Base-by-base conservation (phyloP, 495 filamentous ascomycete species). In the Penicillium roqueforti region DNA sequence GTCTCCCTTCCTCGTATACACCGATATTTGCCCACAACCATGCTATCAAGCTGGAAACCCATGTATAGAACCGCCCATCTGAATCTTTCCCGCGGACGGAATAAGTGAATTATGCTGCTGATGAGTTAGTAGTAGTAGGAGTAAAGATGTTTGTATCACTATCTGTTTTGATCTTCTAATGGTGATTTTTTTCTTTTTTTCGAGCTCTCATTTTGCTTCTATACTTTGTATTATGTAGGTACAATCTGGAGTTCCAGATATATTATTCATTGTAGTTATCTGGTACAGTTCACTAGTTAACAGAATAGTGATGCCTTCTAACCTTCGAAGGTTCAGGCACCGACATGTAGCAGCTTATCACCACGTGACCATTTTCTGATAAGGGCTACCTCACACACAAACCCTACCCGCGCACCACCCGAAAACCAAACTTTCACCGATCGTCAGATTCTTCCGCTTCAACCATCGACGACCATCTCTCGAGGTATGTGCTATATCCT, bases 401-500 rank as follows among this genome's bases (percentile, higher is more conserved):
- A 51, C 69, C 70, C 70, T 72, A 73, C 45, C 48, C 55, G 50
- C 69, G 60, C 72, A 71, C 71, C 67, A 54, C 53, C 57, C 56
- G 59, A 62, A 63, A 66, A 59, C 57, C 56, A 61, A 56, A 58
- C 54, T 62, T 56, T 47, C 50, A 11, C 19, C 29, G 31, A 26
- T 19, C 47, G 13, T 41, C 47, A 23, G 51, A 44, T 56, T 53
- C 16, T 41, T 56, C 44, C 54, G 57, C 61, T 56, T 59, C 52
- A 26, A 61, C 55, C 64, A 63, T 53, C 55, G 57, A 58, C 65
- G 63, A 61, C 63, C 58, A 40, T 57, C 59, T 40, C 58, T 71
- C 69, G 75, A 78, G 75, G 75, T 78, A 78, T 75, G 75, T 75
- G 68, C 59, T 51, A 62, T 54, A 44, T 54, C 53, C 47, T 46